Base-by-base conservation (phyloP, 768 basidiomycete genomes). In the Panaeolus papilionaceus region DNA sequence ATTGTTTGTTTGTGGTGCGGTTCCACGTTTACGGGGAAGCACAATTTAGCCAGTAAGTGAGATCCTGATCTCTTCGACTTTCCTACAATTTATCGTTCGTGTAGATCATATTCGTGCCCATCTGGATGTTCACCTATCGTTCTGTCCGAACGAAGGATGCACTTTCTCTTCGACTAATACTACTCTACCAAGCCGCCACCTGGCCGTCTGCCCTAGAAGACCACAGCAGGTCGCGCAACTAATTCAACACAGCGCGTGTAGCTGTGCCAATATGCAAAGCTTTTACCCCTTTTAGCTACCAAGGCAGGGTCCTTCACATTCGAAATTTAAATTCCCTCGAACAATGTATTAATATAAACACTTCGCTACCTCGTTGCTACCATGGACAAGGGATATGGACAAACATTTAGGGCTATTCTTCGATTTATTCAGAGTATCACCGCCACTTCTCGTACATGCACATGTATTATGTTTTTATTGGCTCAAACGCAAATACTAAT, bases 91-190 rank as follows among this genome's bases (percentile, higher is more conserved):
- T 5, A 44, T 44, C 14, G 0, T 44, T 44, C 42, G 16, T 23
- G 6, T 16, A 58, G 54, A 58, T 58, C 54, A 58, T 58, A 7
- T 58, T 58, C 54, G 54, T 58, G 54, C 54, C 4, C 54, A 58
- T 33, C 14, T 58, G 8, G 54, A 58, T 33, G 54, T 58, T 58
- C 54, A 58, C 33, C 16, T 58, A 28, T 58, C 54, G 4, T 58
- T 58, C 14, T 58, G 54, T 33, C 54, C 54, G 54, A 58, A 58
- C 33, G 54, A 58, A 37, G 54, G 54, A 58, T 58, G 54, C n/a
- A 58, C 54, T 9, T 58, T 58, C 28, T 58, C 54, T 28, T 58
- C 54, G 9, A 58, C 54, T 37, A 58, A 58, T 37, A 58, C 54
- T 58, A 58, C 54, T 33, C 33, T 58, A 58, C 54, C 54, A 28